Conservation (phyloP, 257 asterid genomes). For the Petunia axillaris region DNA sequence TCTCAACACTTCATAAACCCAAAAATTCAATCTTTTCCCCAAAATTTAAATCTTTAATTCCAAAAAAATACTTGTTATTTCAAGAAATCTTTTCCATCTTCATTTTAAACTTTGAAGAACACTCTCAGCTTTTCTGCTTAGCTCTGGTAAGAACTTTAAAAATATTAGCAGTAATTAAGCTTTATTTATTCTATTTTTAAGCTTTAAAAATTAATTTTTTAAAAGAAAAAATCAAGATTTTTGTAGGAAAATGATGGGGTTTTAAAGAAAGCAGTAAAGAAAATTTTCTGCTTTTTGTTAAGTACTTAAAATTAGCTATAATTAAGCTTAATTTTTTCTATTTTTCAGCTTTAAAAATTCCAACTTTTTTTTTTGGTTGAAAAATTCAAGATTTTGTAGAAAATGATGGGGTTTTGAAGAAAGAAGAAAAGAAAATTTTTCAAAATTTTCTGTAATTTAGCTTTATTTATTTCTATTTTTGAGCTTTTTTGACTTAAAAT, state of each 20-base stretch:
- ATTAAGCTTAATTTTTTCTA: too few relatives aligned
- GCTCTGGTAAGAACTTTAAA: conserved; percentile 31
- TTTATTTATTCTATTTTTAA: conserved; percentile 32
- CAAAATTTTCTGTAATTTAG: too few relatives aligned
- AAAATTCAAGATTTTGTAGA: too few relatives aligned
- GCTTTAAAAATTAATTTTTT: conserved; percentile 33
- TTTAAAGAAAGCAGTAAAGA: conserved; percentile 36
- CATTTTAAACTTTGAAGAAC: conserved; percentile 20
- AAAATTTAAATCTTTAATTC: conserved; percentile 32
- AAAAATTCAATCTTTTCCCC: conserved; percentile 42
- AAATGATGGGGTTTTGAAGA: too few relatives aligned
- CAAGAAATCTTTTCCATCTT: conserved; percentile 11
- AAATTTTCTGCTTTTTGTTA: neutral
- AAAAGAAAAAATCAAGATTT: conserved; percentile 9
- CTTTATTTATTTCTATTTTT: too few relatives aligned
- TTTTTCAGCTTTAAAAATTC: too few relatives aligned
- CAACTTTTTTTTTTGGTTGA: too few relatives aligned
- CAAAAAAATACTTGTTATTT: conserved; percentile 34
- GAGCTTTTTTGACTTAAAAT: too few relatives aligned
- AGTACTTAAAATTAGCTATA: too few relatives aligned
- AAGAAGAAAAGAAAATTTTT: too few relatives aligned
- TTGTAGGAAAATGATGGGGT: conserved; percentile 36
- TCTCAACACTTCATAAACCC: conserved; percentile 37
- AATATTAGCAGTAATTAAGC: conserved; percentile 29
- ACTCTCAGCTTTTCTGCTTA: conserved; percentile 25